Evolutionary conservation across 139 green algal genomes (phyloP).

Genomic region (Chlorella sorokiniana): DNA sequence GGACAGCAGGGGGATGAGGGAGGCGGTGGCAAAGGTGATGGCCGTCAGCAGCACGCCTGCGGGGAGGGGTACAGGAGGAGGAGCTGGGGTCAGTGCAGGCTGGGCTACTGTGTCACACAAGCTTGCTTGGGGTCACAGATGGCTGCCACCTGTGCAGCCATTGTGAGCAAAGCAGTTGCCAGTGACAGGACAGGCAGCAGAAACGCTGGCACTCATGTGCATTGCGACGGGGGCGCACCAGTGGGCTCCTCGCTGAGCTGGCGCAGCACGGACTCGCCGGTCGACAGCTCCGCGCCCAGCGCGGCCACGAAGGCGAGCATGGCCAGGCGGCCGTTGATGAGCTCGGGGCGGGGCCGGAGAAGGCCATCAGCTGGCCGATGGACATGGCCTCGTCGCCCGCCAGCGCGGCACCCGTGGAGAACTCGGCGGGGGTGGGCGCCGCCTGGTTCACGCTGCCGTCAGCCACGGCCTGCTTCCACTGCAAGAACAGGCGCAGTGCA

Average conservation of each 20-base stretch:
- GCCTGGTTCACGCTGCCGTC: slow-evolving; percentile 10
- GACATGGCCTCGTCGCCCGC: not conserved
- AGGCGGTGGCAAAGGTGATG: slow-evolving; percentile 25
- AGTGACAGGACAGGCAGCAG: not conserved
- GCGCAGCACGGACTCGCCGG: slow-evolving; percentile 45
- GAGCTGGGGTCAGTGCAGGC: no score
- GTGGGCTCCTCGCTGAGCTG: slow-evolving; percentile 47
- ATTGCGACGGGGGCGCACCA: not conserved
- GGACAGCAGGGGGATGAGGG: slow-evolving; percentile 44
- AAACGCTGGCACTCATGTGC: no score
- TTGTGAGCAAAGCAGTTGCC: not conserved
- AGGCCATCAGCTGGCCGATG: slow-evolving; percentile 53
- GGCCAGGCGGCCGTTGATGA: slow-evolving; percentile 63
- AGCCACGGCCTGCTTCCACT: slow-evolving; percentile 32
- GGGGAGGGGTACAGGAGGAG: no score
- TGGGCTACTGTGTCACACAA: no score
- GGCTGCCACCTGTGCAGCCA: not conserved
- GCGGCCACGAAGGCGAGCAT: slow-evolving; percentile 64
- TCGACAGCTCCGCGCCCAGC: slow-evolving; percentile 46
- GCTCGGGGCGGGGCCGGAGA: slow-evolving; percentile 50
- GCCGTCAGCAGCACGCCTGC: not conserved
- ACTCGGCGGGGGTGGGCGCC: not conserved
- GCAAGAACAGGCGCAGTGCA: not conserved
- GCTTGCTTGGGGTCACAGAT: not conserved
- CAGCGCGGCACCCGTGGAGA: not conserved